Conservation (phyloP, 306 rosid genomes). For the Carpinus viminea region DNA sequence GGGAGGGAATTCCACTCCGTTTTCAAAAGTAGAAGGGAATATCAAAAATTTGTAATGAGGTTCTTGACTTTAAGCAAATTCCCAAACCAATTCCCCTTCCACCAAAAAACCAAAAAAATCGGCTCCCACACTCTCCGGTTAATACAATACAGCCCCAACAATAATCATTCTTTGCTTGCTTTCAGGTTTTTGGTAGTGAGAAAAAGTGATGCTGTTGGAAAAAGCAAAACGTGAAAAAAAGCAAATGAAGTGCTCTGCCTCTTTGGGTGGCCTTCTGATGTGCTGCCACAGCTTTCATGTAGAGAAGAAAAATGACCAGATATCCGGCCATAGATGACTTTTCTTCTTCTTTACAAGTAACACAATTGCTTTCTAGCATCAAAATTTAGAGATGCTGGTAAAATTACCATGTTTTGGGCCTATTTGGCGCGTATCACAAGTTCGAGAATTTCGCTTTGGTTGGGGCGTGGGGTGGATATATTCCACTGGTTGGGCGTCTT, state of each 20-base stretch:
- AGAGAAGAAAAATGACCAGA: neutral
- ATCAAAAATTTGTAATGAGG: neutral
- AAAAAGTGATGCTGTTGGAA: slow-evolving; percentile 13
- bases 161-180: neutral
- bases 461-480: neutral
- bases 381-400: slow-evolving; percentile 3
- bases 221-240: slow-evolving; percentile 2
- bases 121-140: no score
- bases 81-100: neutral
- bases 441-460: neutral
- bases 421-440: neutral
- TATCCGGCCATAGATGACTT: neutral
- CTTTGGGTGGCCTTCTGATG: slow-evolving; percentile 10
- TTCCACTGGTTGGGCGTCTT: neutral
- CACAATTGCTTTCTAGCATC: slow-evolving; percentile 14
- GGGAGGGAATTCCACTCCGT: neutral
- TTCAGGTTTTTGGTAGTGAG: slow-evolving; percentile 18
- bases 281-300: slow-evolving; percentile 1
- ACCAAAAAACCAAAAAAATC: no score
- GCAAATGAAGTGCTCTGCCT: slow-evolving; percentile 8
- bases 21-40: no score
- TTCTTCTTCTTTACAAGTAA: neutral
- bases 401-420: slow-evolving; percentile 10
- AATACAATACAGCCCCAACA: neutral
- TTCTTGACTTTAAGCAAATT: neutral